Evolutionary conservation across 495 filamentous ascomycete genomes (phyloP), one percentile per base, ranked within the genome.

Genomic region (Halenospora varia): DNA sequence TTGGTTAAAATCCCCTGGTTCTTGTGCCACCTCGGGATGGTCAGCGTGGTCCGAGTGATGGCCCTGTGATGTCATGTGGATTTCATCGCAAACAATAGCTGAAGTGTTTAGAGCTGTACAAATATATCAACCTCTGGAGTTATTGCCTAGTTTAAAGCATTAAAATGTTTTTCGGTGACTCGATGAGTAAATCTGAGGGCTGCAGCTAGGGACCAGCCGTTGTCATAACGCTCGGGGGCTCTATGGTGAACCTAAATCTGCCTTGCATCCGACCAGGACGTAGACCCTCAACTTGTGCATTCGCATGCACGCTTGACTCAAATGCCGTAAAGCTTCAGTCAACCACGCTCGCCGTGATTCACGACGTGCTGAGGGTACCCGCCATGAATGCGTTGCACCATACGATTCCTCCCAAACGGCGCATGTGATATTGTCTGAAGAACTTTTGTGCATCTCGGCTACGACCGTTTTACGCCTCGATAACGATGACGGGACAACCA

Each of bases 401-500:
- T 35, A 35, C 29, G 29, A 35, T 35, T 13, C 29, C 29, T 13
- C 13, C 13, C 13, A 35, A 35, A 6, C 29, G 6, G 29, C 29
- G 29, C 29, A 35, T 35, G 29, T 35, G 29, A 35, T 35, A 35
- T 13, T 35, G 29, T n/a, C n/a, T n/a, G n/a, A n/a, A n/a, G n/a
- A n/a, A n/a, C n/a, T n/a, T n/a, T n/a, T n/a, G n/a, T n/a, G n/a
- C n/a, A n/a, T n/a, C n/a, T n/a, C n/a, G n/a, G n/a, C n/a, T 35
- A 55, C 40, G 39, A 55, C 51, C 44, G 23, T 25, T 6, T 44
- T 23, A 23, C 47, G 47, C 18, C 47, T 10, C 47, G 47, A 49
- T n/a, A 24, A 25, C 10, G 47, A 47, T 18, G 44, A 47, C 10
- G 10, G 22, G 11, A 18, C 24, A 25, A 13, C 22, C 15, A 39